Evolutionary conservation across 2,329 filamentous ascomycete genomes (phyloP).

Genomic region (Colletotrichum cereale): DNA sequence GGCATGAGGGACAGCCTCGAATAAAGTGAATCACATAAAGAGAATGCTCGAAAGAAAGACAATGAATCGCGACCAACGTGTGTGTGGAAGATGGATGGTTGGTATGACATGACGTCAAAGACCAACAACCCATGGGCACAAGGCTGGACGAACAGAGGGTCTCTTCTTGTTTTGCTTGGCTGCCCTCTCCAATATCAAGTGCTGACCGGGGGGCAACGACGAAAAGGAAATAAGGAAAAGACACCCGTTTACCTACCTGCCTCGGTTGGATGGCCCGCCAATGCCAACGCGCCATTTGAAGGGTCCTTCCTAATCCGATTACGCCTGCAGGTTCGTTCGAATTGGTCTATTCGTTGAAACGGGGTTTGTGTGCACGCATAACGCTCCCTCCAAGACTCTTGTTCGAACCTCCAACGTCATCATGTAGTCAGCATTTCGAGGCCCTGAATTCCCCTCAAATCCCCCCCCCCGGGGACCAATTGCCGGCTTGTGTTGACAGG

Average conservation of each 20-base stretch:
- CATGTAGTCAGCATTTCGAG: constrained; percentile 26
- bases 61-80: not conserved
- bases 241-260: not conserved
- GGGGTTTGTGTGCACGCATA: not conserved
- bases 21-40: not conserved
- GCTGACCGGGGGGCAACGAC: not conserved
- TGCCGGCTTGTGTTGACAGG: not conserved
- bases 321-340: constrained; percentile 2
- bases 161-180: not conserved
- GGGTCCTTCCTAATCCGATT: not conserved
- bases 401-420: constrained; percentile 37
- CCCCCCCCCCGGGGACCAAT: not conserved
- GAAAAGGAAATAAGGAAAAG: not conserved
- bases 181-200: not conserved
- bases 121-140: not conserved
- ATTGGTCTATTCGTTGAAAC: not conserved
- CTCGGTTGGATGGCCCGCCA: not conserved
- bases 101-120: constrained; percentile 6
- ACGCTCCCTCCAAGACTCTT: not conserved
- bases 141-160: not conserved
- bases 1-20: constrained; percentile 2
- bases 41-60: not conserved
- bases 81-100: not conserved
- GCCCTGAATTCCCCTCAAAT: not conserved
- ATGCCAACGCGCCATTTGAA: not conserved